Base-by-base conservation (phyloP, 202 grass and related monocot genomes). In the Eragrostis tef region DNA sequence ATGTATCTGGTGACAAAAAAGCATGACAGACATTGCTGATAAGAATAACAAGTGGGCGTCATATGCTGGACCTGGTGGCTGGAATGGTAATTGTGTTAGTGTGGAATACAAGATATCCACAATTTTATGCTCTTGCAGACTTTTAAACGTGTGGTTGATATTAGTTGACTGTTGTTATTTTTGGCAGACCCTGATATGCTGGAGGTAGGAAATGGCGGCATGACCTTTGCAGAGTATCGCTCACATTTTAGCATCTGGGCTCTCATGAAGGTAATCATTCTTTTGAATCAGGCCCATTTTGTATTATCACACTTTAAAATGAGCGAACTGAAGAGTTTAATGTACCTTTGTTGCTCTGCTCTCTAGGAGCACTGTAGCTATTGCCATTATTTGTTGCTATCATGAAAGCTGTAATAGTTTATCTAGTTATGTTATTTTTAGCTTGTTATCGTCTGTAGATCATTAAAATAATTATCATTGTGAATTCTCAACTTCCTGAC, bases 211-310 rank as follows among this genome's bases (percentile, higher is more conserved):
- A 98, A 94, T 79, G 82, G 90, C 71, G 94, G 92, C 12, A 98
- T 98, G 94, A 93, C 71, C 70, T 81, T 82, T 80, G 75, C 86
- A 60, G 92, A 98, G 87, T 98, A 98, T 65, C 88, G 84, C 74
- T 87, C 90, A 25, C 94, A 98, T 93, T 98, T 98, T 87, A 98
- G 90, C 81, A 98, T 98, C 27, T 98, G 94, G 94, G 88, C 94
- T 69, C 81, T 98, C 41, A 98, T 98, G 94, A 98, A 98, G 88
- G 94, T 91, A 70, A 74, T 17, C 67, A 45, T 52, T 87, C 62
- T 66, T 1, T 77, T 22, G 4, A n/a, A 62, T 74, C 20, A 7
- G 15, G 27, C 12, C 66, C 42, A 52, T 78, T 8, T 31, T 26
- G 24, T 71, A 44, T 53, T 5, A 26, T 6, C 10, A n/a, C 25